phyloP scores from a whole-genome alignment of 2,329 filamentous ascomycete genomes.

The Paecilomyces sp. region DNA sequence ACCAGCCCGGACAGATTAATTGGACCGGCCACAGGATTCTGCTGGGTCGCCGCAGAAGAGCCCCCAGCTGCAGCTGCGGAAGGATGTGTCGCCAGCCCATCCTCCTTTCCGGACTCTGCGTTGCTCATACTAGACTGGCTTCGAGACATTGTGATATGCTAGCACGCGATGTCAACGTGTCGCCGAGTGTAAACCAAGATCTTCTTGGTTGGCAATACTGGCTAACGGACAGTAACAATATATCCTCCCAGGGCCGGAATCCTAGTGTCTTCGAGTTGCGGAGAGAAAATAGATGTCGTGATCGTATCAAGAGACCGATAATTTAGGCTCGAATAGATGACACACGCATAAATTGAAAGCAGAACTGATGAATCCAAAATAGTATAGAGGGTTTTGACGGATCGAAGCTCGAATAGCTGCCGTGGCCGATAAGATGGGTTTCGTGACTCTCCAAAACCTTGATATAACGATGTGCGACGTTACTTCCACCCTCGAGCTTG shows the following conservation, averaged over 20 bases:
- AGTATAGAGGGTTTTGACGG: background rate
- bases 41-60: constrained; percentile 22
- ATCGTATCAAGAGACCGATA: background rate
- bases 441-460: background rate
- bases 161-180: background rate
- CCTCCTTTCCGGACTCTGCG: constrained; percentile 24
- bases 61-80: constrained; percentile 12
- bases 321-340: background rate
- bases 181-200: background rate
- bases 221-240: background rate
- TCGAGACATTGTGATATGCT: constrained; percentile 20
- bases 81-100: constrained; percentile 8
- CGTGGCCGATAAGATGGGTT: background rate
- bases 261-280: background rate
- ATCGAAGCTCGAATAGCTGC: background rate
- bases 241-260: background rate
- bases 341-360: background rate
- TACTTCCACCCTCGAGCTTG: background rate
- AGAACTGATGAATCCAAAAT: background rate
- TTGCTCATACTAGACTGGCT: constrained; percentile 33
- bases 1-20: constrained; percentile 59
- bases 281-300: background rate
- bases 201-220: background rate
- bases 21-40: constrained; percentile 33
- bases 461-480: background rate